Evolutionary conservation across 2,329 filamentous ascomycete species (phyloP).

Genomic region (Aureobasidium namibiae): DNA sequence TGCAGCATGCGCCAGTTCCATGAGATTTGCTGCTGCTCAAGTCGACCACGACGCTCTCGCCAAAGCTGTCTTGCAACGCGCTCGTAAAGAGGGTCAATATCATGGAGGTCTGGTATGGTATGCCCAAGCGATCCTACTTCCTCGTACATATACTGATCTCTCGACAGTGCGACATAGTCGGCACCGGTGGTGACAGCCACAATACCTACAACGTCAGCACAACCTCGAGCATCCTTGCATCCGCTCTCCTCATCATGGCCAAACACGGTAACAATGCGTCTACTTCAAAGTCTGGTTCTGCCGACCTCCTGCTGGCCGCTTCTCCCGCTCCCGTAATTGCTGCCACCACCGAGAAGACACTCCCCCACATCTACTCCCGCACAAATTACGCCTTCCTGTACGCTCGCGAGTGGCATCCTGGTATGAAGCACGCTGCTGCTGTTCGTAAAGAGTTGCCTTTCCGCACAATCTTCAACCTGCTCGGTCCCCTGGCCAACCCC

Average conservation of each 20-base stretch:
- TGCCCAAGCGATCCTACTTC: neutral
- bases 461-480: constrained; percentile 94
- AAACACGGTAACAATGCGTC: constrained; percentile 97
- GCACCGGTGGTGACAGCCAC: constrained; percentile 91
- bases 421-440: constrained; percentile 80
- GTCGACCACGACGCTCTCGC: constrained; percentile 59
- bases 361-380: constrained; percentile 63
- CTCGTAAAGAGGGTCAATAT: constrained; percentile 64
- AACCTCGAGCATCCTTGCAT: constrained; percentile 85
- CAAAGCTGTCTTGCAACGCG: constrained; percentile 51
- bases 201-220: constrained; percentile 98
- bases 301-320: constrained; percentile 70
- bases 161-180: constrained; percentile 77
- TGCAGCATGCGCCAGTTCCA: constrained; percentile 71
- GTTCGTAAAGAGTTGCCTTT: constrained; percentile 84
- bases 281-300: constrained; percentile 90
- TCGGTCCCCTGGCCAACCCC: constrained; percentile 87
- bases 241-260: constrained; percentile 72
- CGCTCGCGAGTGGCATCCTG: constrained; percentile 91
- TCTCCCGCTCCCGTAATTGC: constrained; percentile 66
- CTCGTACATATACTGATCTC: neutral
- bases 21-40: constrained; percentile 69
- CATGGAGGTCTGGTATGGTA: constrained; percentile 67
- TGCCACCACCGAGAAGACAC: constrained; percentile 62
- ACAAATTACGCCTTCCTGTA: constrained; percentile 95